A percentile compares a stretch with the other conserved stretches of the same genome.
Evolutionary conservation across 2,329 filamentous ascomycete species (phyloP).

Genomic region (Fusarium odoratissimum): DNA sequence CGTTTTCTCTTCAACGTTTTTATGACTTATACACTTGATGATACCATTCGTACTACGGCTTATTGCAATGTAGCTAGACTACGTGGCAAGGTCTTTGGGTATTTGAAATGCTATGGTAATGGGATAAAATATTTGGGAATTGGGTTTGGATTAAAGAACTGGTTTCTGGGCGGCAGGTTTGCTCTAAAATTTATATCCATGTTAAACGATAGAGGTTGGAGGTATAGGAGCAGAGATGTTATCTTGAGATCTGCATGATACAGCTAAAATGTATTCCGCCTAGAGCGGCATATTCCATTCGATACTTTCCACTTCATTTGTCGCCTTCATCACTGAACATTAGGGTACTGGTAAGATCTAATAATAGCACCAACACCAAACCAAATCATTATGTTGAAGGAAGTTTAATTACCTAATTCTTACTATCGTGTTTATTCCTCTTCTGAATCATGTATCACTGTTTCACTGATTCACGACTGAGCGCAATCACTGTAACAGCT

Average conservation of each 20-base stretch:
- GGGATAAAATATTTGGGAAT: constrained; percentile 14
- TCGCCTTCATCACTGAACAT: not conserved
- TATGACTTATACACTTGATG: constrained; percentile 40
- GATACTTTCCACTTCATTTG: not conserved
- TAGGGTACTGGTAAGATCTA: not conserved
- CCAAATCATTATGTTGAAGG: not conserved
- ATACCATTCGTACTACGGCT: constrained; percentile 39
- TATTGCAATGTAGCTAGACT: constrained; percentile 32
- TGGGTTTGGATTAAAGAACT: not conserved
- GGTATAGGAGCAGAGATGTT: not conserved
- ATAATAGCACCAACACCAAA: not conserved
- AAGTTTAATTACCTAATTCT: not conserved
- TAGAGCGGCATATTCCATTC: constrained; percentile 7
- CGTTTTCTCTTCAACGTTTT: constrained; percentile 32
- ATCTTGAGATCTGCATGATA: not conserved
- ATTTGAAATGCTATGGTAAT: constrained; percentile 15
- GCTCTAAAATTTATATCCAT: constrained; percentile 28
- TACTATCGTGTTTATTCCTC: not conserved
- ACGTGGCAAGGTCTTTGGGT: constrained; percentile 17
- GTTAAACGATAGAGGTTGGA: constrained; percentile 4
- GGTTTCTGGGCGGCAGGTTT: constrained; percentile 30
- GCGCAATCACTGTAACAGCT: not conserved
- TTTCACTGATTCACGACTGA: not conserved
- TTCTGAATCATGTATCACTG: not conserved
- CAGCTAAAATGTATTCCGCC: constrained; percentile 3